phyloP scores from a whole-genome alignment of 768 basidiomycete species.

The Sarcomyxa edulis region DNA sequence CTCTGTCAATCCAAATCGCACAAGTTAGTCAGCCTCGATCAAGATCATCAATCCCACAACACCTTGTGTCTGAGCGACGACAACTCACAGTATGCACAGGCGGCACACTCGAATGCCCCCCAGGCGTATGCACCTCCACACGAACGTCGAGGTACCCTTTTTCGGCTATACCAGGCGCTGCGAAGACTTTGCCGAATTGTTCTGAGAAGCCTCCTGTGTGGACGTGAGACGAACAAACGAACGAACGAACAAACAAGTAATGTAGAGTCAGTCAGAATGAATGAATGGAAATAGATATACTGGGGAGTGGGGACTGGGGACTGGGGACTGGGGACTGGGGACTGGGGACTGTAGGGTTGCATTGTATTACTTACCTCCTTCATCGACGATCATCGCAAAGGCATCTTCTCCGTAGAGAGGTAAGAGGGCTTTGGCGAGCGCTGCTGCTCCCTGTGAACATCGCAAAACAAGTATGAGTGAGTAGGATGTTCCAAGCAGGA shows the following conservation, averaged over 20 bases:
- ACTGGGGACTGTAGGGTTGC: background rate
- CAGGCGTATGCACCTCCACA: conserved; percentile 62
- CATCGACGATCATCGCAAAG: conserved; percentile 80
- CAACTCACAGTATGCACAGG: conserved; percentile 66
- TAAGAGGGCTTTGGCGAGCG: conserved; percentile 42
- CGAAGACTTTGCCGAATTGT: conserved; percentile 48
- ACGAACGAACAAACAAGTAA: too few species aligned
- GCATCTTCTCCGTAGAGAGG: conserved; percentile 63
- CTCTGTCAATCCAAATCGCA: conserved; percentile 47
- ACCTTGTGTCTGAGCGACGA: background rate
- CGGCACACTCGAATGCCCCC: conserved; percentile 86
- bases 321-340: too few species aligned
- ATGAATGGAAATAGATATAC: too few species aligned
- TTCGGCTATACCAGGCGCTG: conserved; percentile 62
- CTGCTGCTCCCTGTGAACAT: conserved; percentile 44
- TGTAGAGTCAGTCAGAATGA: background rate
- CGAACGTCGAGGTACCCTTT: conserved; percentile 65
- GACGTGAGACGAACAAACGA: too few species aligned
- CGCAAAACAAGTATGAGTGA: background rate
- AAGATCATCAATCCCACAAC: background rate
- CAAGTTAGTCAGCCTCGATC: background rate
- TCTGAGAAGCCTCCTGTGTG: conserved; percentile 46
- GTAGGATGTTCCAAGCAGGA: background rate
- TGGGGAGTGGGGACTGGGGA: too few species aligned
- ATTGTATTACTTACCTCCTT: conserved; percentile 58